These are phyloP conservation scores for Salix dunnii DNA, from an alignment of 345 rosid genomes.

Conservation along the genomic window DNA sequence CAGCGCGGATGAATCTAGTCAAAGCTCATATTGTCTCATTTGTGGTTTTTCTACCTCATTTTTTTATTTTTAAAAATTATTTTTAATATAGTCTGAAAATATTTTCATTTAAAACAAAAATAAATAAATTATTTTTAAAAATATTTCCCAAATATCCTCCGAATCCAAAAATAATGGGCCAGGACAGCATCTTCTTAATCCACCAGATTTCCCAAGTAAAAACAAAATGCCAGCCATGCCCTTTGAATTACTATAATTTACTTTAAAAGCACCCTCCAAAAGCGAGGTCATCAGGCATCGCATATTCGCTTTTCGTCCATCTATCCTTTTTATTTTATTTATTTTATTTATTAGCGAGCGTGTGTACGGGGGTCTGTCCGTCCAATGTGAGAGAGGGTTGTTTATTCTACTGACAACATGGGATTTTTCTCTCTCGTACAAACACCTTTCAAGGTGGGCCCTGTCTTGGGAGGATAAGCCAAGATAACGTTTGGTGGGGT, in stretches of 20 bases:
- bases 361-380: neutral
- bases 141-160: too few species aligned
- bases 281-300: neutral
- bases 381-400: neutral
- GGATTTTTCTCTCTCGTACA: constrained; percentile 3
- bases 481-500: constrained; percentile 46
- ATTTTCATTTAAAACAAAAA: too few species aligned
- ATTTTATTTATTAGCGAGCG: too few species aligned
- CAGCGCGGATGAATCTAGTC: too few species aligned
- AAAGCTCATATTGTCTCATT: too few species aligned
- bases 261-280: neutral
- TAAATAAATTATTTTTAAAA: too few species aligned
- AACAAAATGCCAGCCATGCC: neutral
- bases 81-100: rapidly evolving
- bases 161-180: too few species aligned
- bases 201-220: neutral
- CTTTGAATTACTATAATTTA: neutral
- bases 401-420: neutral
- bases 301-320: constrained; percentile 2
- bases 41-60: too few species aligned
- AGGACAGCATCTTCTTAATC: neutral
- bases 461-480: constrained; percentile 34
- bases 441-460: constrained; percentile 35
- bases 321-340: too few species aligned
- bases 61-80: too few species aligned